Evolutionary conservation across 2,329 filamentous ascomycete genomes (phyloP), one percentile per base, ranked within the genome.

Genomic region (Xylaria sp.): DNA sequence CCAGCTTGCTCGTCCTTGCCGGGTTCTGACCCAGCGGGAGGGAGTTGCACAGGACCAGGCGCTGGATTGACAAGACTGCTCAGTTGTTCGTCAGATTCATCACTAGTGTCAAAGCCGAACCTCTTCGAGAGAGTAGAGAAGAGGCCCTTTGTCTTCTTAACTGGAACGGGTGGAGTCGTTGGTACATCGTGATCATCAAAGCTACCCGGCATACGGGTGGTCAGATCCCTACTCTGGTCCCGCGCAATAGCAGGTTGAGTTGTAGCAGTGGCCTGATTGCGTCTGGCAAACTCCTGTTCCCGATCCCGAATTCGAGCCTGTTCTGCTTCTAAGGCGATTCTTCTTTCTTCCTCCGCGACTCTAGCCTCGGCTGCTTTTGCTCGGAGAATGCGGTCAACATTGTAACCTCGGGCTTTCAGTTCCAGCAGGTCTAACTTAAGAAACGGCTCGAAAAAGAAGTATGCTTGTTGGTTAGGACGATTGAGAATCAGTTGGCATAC

Each of bases 311-410:
- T 84, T 39, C 80, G 81, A 69, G 84, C 83, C 65, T 88, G 84
- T 69, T 96, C 91, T 52, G 85, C 83, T 63, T 90, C 88, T 4
- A 92, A 73, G 42, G 89, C 86, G 69, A 87, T 87, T 69, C 88
- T 86, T 53, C 90, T 83, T 71, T 91, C 86, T 68, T 90, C 89
- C 70, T 97, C 92, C 0, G 91, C 92, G 65, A 97, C 86, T 55
- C 90, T 85, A 4, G 91, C 90, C 73, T 97, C 92, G 2, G 90
- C 90, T 18, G 89, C 91, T 76, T 95, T 95, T 57, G 88, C 88
- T 44, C 91, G 85, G 19, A 99, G 80, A 63, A 99, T 97, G 54
- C 94, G 88, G 70, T 97, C 91, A 46, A 99, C 94, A 66, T 99
- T 97, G 79, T 97, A 97, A 1, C 94, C 94, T 64, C 94, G 91